phyloP scores from a whole-genome alignment of 768 basidiomycete genomes.

The Hericium alpestre region DNA sequence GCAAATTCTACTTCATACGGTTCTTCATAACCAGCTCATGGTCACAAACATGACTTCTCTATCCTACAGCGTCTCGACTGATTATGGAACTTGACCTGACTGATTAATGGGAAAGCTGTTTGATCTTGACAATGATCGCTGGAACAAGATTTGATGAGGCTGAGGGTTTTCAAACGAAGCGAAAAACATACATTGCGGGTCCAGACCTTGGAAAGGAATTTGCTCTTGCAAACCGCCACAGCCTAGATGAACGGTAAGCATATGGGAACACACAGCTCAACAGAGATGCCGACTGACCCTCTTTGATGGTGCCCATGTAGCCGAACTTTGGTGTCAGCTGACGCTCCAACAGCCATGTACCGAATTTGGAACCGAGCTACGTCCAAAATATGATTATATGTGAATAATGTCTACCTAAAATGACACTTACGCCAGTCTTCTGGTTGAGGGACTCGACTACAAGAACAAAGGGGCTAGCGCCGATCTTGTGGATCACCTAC shows the following conservation, averaged over 20 bases:
- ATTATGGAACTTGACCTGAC: slow-evolving; percentile 6
- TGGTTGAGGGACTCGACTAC: slow-evolving; percentile 81
- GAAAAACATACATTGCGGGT: slow-evolving; percentile 51
- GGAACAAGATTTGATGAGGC: not conserved
- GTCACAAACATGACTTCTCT: too few relatives aligned
- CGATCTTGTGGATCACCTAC: slow-evolving; percentile 59
- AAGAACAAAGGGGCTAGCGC: slow-evolving; percentile 65
- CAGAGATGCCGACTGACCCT: slow-evolving; percentile 23
- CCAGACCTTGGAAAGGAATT: slow-evolving; percentile 75
- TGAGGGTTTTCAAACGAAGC: not conserved
- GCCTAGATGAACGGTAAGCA: slow-evolving; percentile 24
- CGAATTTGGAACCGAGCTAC: slow-evolving; percentile 70
- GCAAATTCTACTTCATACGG: too few relatives aligned
- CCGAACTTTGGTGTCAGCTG: slow-evolving; percentile 68
- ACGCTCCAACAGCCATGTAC: slow-evolving; percentile 81
- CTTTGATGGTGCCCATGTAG: slow-evolving; percentile 73
- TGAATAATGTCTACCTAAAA: not conserved
- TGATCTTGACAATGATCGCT: slow-evolving; percentile 41
- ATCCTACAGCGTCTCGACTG: not conserved
- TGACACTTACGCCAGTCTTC: slow-evolving; percentile 58
- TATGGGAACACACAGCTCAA: not conserved
- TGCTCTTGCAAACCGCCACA: slow-evolving; percentile 74
- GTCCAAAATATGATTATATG: not conserved
- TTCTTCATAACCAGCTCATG: too few relatives aligned
- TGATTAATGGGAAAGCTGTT: slow-evolving; percentile 12